Base-by-base conservation (phyloP, 805 yeast genomes). In the Lachancea thermotolerans region DNA sequence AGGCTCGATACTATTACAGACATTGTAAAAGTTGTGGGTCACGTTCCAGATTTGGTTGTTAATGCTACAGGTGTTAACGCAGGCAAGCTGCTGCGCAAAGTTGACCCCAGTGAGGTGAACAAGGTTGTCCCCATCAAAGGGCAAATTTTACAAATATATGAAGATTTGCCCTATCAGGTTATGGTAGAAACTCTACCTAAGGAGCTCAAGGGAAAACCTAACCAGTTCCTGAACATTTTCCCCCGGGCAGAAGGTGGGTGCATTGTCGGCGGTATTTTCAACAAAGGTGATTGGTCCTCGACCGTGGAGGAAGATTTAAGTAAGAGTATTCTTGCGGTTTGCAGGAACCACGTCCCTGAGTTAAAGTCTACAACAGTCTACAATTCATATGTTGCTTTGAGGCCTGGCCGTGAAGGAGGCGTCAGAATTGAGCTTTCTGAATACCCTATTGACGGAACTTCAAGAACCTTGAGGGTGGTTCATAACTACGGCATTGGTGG, bases 231-330 rank as follows among this genome's bases (percentile, higher is more conserved):
- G 25, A 81, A 82, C 55, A 65, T 78, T 31, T 76, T 82, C 70
- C 88, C 88, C n/a, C 64, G 88, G 45, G 77, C 75, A 49, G 88
- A 82, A 62, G 87, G 88, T n/a, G 85, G 85, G 37, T 69, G 77
- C 30, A 77, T 82, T 34, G 71, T 82, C 46, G 89, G 88, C 2
- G 89, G 88, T 10, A 54, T 66, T 12, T 59, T 58, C 44, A 41
- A 51, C 10, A 49, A 55, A 11, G 53, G 62, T 35, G 57, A 66
- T 27, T 68, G 67, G 63, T 55, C 62, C 6, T 49, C 59, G 0
- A 55, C 52, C 2, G 65, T 67, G 35, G 81, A 79, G 50, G 55
- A 58, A 2, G 74, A 58, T 12, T 64, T 79, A 42, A 69, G 77
- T 1, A 54, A 70, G 42, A 65, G 85, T 40, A 73, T 79, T 2